Conservation (phyloP, 257 asterid genomes). For the Ilex asprella region DNA sequence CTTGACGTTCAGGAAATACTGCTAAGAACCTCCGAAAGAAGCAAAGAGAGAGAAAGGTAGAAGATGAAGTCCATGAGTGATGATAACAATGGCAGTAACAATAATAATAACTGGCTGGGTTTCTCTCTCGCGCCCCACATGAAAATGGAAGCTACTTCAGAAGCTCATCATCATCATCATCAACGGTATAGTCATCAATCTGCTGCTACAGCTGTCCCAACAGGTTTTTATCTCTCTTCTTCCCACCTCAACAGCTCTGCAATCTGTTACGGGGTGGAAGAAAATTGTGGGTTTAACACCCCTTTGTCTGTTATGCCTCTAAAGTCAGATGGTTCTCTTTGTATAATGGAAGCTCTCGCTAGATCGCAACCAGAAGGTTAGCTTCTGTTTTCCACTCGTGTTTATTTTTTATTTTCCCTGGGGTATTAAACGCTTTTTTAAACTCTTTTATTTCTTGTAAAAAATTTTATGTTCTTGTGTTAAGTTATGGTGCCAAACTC, state of each 20-base stretch:
- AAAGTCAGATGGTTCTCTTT: slow-evolving; percentile 82
- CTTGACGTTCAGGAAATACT: slow-evolving; percentile 25
- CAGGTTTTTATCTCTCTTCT: slow-evolving; percentile 32
- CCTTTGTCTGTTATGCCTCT: slow-evolving; percentile 67
- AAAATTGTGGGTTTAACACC: slow-evolving; percentile 36
- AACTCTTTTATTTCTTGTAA: too few species aligned
- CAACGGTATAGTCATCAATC: slow-evolving; percentile 11
- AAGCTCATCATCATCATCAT: slow-evolving; percentile 9
- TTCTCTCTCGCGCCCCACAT: slow-evolving; percentile 77
- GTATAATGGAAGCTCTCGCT: slow-evolving; percentile 73
- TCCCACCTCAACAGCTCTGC: slow-evolving; percentile 19
- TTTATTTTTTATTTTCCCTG: neutral
- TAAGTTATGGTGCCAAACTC: slow-evolving; percentile 36
- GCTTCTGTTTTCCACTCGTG: neutral
- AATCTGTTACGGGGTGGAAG: slow-evolving; percentile 28
- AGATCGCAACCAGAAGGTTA: slow-evolving; percentile 55
- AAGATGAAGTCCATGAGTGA: slow-evolving; percentile 51
- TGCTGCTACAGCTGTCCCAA: slow-evolving; percentile 20
- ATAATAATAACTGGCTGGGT: slow-evolving; percentile 53
- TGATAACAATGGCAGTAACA: slow-evolving; percentile 15
- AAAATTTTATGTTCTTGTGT: neutral
- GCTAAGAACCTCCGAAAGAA: slow-evolving; percentile 2
- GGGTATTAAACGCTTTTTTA: too few species aligned
- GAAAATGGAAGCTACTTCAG: slow-evolving; percentile 55
- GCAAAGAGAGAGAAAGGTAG: neutral